phyloP scores from a whole-genome alignment of 108 stramenopile species.

The Chaetoceros muelleri region DNA sequence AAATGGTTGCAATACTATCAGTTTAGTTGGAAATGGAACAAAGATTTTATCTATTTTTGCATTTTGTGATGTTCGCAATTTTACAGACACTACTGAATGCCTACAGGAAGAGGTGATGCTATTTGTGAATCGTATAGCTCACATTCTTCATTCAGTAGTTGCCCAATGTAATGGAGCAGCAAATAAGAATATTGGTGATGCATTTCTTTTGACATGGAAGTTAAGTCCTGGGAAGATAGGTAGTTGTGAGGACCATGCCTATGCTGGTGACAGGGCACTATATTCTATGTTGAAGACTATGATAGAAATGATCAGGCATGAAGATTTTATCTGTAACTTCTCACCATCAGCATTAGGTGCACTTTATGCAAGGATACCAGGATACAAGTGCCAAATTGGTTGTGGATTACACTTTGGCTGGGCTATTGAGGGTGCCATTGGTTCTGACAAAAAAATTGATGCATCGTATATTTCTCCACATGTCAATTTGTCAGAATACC shows the following conservation, averaged over 20 bases:
- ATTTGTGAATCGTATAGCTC: constrained; percentile 65
- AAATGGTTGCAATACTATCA: constrained; percentile 29
- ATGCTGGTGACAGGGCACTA: constrained; percentile 35
- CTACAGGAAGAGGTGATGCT: constrained; percentile 78
- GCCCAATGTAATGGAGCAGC: constrained; percentile 45
- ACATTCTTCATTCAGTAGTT: constrained; percentile 50
- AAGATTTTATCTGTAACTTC: constrained; percentile 47
- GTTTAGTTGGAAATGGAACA: constrained; percentile 35
- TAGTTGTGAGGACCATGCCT: constrained; percentile 18
- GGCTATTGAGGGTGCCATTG: constrained; percentile 79
- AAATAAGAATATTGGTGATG: constrained; percentile 82
- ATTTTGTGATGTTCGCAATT: constrained; percentile 71
- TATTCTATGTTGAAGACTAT: constrained; percentile 45
- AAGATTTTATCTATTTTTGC: constrained; percentile 65
- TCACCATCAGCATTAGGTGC: constrained; percentile 31
- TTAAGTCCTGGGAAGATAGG: constrained; percentile 13
- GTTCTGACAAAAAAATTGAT: constrained; percentile 64
- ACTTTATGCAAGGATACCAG: constrained; percentile 41
- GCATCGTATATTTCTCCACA: constrained; percentile 74
- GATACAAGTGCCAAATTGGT: constrained; percentile 55
- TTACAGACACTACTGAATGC: constrained; percentile 75
- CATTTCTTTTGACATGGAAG: constrained; percentile 77
- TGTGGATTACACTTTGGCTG: constrained; percentile 71
- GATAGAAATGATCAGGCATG: constrained; percentile 42
- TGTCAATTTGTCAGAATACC: constrained; percentile 53